A percentile compares a stretch with the other conserved stretches of the same genome.
These are phyloP conservation scores for Thelonectria blattea DNA, from an alignment of 2,329 filamentous ascomycete species.

Conservation along the genomic window DNA sequence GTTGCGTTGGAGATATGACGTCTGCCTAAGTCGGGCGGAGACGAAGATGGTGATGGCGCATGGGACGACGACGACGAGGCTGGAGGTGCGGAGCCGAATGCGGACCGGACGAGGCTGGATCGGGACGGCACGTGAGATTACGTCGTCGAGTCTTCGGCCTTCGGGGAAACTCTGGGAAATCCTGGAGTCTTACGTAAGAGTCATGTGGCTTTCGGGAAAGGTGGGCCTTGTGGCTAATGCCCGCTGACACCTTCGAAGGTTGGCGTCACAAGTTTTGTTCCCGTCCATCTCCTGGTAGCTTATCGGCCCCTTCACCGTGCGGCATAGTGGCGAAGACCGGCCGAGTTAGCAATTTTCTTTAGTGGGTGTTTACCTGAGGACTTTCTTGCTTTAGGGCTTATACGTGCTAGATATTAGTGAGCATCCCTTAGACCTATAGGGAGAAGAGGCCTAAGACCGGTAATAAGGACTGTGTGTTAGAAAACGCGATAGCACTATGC, in stretches of 20 bases:
- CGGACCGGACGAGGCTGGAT: not conserved
- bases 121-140: constrained; percentile 37
- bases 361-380: too few species aligned
- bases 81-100: constrained; percentile 12
- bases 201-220: constrained; percentile 6
- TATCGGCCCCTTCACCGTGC: too few species aligned
- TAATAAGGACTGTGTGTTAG: too few species aligned
- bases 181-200: constrained; percentile 8
- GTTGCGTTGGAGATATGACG: not conserved
- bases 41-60: constrained; percentile 2
- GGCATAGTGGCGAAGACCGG: too few species aligned
- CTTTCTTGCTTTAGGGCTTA: too few species aligned
- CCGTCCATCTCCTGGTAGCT: too few species aligned
- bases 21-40: not conserved
- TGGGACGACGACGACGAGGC: constrained; percentile 25
- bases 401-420: too few species aligned
- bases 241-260: constrained; percentile 9
- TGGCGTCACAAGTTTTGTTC: too few species aligned
- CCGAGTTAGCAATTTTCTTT: too few species aligned
- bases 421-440: too few species aligned
- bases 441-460: too few species aligned
- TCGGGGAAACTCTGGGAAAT: not conserved
- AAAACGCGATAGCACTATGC: too few species aligned
- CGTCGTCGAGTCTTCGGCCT: constrained; percentile 17
- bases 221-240: constrained; percentile 6